A percentile compares a stretch with the other conserved stretches of the same genome.
Evolutionary conservation across 2,329 filamentous ascomycete species (phyloP).

Genomic region (Fusarium sp.): DNA sequence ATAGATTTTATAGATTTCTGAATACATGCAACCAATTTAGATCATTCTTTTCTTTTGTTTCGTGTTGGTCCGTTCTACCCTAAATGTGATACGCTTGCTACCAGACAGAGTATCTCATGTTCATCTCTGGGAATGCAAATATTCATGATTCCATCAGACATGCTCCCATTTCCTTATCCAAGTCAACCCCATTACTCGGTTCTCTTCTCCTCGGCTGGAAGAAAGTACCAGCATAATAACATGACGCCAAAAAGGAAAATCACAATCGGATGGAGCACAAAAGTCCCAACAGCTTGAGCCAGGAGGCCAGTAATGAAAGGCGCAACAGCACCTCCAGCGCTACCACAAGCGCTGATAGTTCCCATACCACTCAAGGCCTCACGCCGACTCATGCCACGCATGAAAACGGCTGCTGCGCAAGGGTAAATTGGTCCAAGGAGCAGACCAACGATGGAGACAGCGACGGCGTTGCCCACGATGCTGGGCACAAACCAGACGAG

Average conservation of each 20-base stretch:
- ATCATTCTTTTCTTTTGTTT: background rate
- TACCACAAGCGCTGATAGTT: constrained; percentile 75
- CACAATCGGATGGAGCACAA: constrained; percentile 72
- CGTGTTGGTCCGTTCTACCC: background rate
- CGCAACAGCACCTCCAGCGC: constrained; percentile 72
- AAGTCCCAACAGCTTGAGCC: constrained; percentile 69
- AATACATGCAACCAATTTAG: constrained; percentile 13
- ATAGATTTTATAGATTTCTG: constrained; percentile 32
- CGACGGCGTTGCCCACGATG: constrained; percentile 73
- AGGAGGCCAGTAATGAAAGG: constrained; percentile 72
- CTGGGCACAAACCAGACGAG: constrained; percentile 82
- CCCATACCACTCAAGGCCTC: constrained; percentile 71
- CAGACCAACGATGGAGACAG: constrained; percentile 75
- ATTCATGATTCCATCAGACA: background rate
- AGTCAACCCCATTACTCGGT: constrained; percentile 52
- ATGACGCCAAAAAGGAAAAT: constrained; percentile 72
- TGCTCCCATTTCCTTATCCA: background rate
- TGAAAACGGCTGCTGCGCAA: constrained; percentile 72
- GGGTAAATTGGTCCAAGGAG: constrained; percentile 83
- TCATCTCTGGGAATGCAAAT: background rate
- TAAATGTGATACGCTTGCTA: too few relatives aligned
- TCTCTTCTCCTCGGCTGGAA: constrained; percentile 68
- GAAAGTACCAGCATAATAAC: constrained; percentile 69
- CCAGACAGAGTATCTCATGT: background rate
- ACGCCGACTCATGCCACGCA: constrained; percentile 64